Percentiles rank a stretch among this genome's conserved stretches.
Conservation (phyloP, 768 basidiomycete species). For the Cystofilobasidium macerans region DNA sequence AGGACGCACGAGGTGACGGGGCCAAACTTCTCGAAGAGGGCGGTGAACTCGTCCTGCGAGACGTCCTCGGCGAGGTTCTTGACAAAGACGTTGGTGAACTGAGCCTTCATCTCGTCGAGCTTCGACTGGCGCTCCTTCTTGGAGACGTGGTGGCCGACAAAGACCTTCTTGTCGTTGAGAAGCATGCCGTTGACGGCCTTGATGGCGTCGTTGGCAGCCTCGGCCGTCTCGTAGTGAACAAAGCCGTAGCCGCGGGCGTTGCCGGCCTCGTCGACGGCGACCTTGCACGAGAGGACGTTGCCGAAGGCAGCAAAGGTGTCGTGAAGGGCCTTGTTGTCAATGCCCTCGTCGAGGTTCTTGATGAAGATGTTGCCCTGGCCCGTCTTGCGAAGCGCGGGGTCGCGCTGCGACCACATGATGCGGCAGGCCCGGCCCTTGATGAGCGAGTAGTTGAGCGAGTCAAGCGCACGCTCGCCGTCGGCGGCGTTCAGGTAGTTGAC, state of each 20-base stretch:
- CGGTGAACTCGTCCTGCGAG: slow-evolving; percentile 72
- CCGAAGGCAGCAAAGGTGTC: slow-evolving; percentile 99
- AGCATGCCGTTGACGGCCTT: slow-evolving; percentile 99
- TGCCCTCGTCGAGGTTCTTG: slow-evolving; percentile 93
- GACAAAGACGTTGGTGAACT: slow-evolving; percentile 96
- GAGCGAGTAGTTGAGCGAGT: slow-evolving; percentile 97
- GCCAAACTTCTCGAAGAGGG: slow-evolving; percentile 67
- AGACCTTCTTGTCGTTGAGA: slow-evolving; percentile 99
- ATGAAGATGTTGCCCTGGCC: slow-evolving; percentile 99
- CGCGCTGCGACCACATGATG: slow-evolving; percentile 99
- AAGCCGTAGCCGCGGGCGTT: slow-evolving; percentile 96
- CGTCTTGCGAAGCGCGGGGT: slow-evolving; percentile 97
- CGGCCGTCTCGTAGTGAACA: slow-evolving; percentile 96
- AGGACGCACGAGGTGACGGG: slow-evolving; percentile 79
- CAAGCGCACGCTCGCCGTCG: slow-evolving; percentile 98
- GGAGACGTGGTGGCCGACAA: slow-evolving; percentile 91
- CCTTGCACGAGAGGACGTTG: slow-evolving; percentile 97
- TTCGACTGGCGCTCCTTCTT: slow-evolving; percentile 99
- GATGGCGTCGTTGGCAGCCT: slow-evolving; percentile 90
- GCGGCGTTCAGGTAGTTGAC: slow-evolving; percentile 94
- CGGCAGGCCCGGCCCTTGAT: slow-evolving; percentile 98
- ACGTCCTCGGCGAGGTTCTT: slow-evolving; percentile 88
- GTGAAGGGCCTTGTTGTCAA: slow-evolving; percentile 99
- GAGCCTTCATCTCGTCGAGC: slow-evolving; percentile 90
- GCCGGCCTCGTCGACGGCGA: slow-evolving; percentile 90